Percentiles rank a stretch among this genome's conserved stretches.
Conservation (phyloP, 768 basidiomycete genomes). For the Leccinum aurantiacum region DNA sequence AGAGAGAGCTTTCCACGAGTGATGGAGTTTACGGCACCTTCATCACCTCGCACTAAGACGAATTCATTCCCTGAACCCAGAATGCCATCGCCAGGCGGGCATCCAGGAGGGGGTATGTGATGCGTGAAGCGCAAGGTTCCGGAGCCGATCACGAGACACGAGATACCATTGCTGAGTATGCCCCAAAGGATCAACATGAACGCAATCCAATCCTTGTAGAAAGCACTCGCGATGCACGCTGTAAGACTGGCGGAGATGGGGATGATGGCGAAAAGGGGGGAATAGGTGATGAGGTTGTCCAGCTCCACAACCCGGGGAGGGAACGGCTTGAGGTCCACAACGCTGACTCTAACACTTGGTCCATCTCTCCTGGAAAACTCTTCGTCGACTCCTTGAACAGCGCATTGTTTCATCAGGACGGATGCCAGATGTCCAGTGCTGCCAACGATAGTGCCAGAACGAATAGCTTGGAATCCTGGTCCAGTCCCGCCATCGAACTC, state of each 20-base stretch:
- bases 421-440: slow-evolving; percentile 8
- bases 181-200: slow-evolving; percentile 27
- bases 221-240: slow-evolving; percentile 20
- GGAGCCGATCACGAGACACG: slow-evolving; percentile 21
- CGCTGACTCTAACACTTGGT: not conserved
- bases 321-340: not conserved
- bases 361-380: not conserved
- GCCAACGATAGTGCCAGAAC: slow-evolving; percentile 3
- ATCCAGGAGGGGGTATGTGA: slow-evolving; percentile 8
- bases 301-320: not conserved
- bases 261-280: slow-evolving; percentile 10
- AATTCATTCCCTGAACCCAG: not conserved
- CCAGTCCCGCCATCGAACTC: slow-evolving; percentile 2
- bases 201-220: slow-evolving; percentile 22
- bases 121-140: slow-evolving; percentile 14
- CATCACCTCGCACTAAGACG: not conserved
- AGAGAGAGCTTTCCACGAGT: not conserved
- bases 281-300: not conserved
- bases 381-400: not conserved
- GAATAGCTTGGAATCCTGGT: slow-evolving; percentile 2
- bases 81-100: slow-evolving; percentile 24
- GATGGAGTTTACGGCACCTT: too few species aligned
- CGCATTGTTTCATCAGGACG: slow-evolving; percentile 3
- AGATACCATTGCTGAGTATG: slow-evolving; percentile 24
- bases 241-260: slow-evolving; percentile 19